Base-by-base conservation (phyloP, 805 yeast genomes). In the Suhomyces xylopsoci region DNA sequence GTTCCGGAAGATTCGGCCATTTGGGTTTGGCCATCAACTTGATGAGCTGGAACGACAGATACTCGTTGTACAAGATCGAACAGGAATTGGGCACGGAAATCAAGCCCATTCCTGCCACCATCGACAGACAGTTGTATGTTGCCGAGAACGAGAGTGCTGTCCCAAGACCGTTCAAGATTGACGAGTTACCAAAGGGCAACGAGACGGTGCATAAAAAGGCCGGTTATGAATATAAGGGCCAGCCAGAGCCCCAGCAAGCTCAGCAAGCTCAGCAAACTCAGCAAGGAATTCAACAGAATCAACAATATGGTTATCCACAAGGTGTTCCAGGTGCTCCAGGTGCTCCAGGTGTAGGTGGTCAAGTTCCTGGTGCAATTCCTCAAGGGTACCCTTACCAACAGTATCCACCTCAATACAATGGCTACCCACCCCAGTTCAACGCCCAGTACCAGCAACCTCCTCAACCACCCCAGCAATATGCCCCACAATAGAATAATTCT, bases 1-100 rank as follows among this genome's bases (percentile, higher is more conserved):
- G 99, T 79, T 91, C 97, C 7, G 98, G 99, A 61, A 89, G 99
- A 80, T 94, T 90, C 66, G 99, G 99, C 60, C 99, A 94, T 70
- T 83, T 92, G 67, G 99, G 99, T 80, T 81, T 94, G 68, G 99
- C 99, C 30, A 91, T 94, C 66, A 94, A 94, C 75, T 82, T 94
- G 64, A 90, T 94, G 77, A 90, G 92, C 70, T 93, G 97, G 97
- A 85, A 91, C 65, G 99, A 94, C 70, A 84, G 98, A 68, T 91
- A 88, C 74, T 90, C 88, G 66, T 79, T 94, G 65, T 93, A 91
- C 74, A 90, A 89, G 71, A 92, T 94, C 62, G 99, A 94, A 73
- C 97, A 93, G 73, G 98, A 93, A 73, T 82, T 94, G 59, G 97
- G 97, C 34, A 93, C 97, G 17, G 98, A 94, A 68, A 94, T 94